Evolutionary conservation across 2,329 filamentous ascomycete species (phyloP), one percentile per base, ranked within the genome.

Genomic region (Trichoderma citrinoviride): DNA sequence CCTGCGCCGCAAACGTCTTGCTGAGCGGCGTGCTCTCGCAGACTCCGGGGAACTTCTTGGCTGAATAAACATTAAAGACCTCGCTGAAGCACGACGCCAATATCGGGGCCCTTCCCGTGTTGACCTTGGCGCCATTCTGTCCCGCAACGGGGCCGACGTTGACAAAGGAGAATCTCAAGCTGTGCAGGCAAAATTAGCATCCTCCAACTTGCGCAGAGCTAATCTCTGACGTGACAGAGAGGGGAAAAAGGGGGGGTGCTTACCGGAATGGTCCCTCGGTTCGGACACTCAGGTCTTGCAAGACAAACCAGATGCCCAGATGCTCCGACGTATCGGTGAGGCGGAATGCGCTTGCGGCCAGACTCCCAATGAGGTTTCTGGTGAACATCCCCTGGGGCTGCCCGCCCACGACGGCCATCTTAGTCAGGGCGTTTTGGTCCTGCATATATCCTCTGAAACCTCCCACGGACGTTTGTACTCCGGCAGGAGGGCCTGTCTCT

Each of bases 31-130:
- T 99, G 76, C 91, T 96, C 75, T 98, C 94, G 65, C 96, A 97
- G 1, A 99, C 95, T 46, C 95, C 95, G 0, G 95, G 95, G 77
- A 99, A 99, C 73, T 97, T 97, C 83, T 99, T 99, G 54, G 95
- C 95, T 2, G 92, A 96, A 78, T 90, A 98, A 33, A 99, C 95
- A 61, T 92, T 91, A 81, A 99, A 98, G 3, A 88, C 84, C 5
- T 96, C 90, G 54, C 91, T 96, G 78, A 94, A 98, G 71, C 88
- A 89, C 8, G 89, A 90, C 0, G 94, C 93, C 19, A 98, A 84
- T 14, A 97, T 90, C 0, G 91, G 91, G 0, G 91, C 91, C 68
- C 87, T 88, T 64, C 88, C 90, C 43, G 85, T 89, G 75, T 93
- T 95, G 66, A 96, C 81, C 3, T 72, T 74, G 80, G 73, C 5